These are phyloP conservation scores for Danielia oregonensis DNA, from an alignment of 805 yeast genomes.

Conservation along the genomic window DNA sequence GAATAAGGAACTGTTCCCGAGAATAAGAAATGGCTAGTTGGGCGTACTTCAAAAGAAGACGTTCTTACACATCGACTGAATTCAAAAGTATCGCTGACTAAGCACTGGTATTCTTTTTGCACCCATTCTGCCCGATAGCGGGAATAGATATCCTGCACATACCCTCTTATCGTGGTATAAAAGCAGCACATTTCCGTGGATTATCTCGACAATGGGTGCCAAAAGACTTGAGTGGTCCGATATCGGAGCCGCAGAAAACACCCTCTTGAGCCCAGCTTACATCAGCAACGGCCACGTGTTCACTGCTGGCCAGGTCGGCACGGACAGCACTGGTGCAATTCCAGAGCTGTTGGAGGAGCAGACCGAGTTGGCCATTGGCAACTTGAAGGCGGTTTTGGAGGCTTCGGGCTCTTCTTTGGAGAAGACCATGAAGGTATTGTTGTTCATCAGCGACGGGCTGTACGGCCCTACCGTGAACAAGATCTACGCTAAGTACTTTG, in stretches of 20 bases:
- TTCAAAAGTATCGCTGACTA: no score
- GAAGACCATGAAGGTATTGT: slow-evolving; percentile 45
- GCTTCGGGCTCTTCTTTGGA: slow-evolving; percentile 45
- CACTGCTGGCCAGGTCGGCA: slow-evolving; percentile 49
- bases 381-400: slow-evolving; percentile 38
- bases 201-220: neutral
- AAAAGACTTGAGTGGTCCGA: neutral
- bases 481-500: slow-evolving; percentile 45
- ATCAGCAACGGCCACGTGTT: slow-evolving; percentile 35
- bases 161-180: no score
- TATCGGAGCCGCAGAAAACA: neutral
- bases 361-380: slow-evolving; percentile 42
- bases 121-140: no score
- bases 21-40: no score
- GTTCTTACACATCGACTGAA: no score
- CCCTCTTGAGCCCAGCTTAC: neutral
- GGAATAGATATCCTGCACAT: no score
- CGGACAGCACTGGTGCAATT: slow-evolving; percentile 36
- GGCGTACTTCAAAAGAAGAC: no score
- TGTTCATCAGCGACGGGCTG: slow-evolving; percentile 43
- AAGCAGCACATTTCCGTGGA: no score
- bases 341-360: slow-evolving; percentile 44
- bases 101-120: no score
- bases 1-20: no score
- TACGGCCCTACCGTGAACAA: slow-evolving; percentile 43